These are phyloP conservation scores for Berberis vulgaris DNA, from an alignment of 164 flowering plant genomes.

Conservation along the genomic window DNA sequence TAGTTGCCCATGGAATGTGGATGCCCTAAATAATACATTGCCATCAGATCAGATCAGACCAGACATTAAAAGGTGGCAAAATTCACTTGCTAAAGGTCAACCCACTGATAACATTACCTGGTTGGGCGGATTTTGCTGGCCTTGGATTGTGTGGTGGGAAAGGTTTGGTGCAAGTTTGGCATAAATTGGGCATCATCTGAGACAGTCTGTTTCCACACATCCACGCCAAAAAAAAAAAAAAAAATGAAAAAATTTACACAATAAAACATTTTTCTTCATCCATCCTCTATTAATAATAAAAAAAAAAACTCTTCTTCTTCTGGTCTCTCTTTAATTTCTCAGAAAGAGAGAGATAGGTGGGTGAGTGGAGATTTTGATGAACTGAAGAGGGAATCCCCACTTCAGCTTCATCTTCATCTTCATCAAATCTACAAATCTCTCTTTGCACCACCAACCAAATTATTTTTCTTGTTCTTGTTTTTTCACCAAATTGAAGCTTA, in stretches of 20 bases:
- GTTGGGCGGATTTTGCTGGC: no score
- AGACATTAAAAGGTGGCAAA: no score
- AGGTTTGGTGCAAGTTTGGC: no score
- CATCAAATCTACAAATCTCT: slow-evolving; percentile 7
- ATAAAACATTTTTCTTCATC: neutral
- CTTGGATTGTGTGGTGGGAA: no score
- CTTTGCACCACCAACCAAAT: neutral
- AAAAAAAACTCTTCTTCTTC: neutral
- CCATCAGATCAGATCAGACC: no score
- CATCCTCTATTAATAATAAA: neutral
- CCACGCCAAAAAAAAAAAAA: neutral
- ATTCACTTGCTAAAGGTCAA: no score
- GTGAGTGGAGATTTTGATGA: slow-evolving; percentile 19
- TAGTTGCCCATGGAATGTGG: no score
- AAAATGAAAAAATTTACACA: neutral
- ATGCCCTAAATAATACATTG: no score
- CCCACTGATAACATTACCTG: no score
- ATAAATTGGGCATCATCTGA: no score
- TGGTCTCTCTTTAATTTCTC: neutral
- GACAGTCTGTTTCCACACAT: slow-evolving; percentile 1
- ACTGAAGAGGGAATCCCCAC: slow-evolving; percentile 19
- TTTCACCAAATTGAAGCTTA: neutral
- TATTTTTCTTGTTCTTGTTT: neutral
- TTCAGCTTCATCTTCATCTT: slow-evolving; percentile 14
- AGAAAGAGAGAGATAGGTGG: slow-evolving; percentile 11